A percentile compares a stretch with the other conserved stretches of the same genome.
Conservation (phyloP, 2,329 filamentous ascomycete genomes). For the Ophiostoma ulmi region DNA sequence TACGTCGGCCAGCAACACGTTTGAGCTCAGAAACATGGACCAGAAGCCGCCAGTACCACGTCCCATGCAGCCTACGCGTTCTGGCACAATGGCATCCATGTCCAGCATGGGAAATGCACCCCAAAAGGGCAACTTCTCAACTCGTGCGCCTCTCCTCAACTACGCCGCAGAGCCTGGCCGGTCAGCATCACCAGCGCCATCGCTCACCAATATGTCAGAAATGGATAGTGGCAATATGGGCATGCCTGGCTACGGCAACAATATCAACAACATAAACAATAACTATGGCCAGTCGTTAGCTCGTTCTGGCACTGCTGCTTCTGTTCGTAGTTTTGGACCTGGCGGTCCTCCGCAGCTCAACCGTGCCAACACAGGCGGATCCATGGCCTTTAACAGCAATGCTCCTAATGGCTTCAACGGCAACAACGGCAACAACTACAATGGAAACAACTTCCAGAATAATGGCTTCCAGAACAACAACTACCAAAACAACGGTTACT, state of each 20-base stretch:
- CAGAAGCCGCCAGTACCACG: slow-evolving; percentile 48
- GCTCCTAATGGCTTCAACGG: slow-evolving; percentile 19
- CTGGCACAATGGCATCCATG: slow-evolving; percentile 31
- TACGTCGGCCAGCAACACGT: slow-evolving; percentile 43
- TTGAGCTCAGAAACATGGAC: slow-evolving; percentile 50
- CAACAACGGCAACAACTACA: slow-evolving; percentile 25
- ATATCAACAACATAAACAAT: not conserved
- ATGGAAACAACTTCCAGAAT: slow-evolving; percentile 26
- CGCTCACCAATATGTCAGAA: slow-evolving; percentile 23
- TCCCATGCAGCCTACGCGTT: slow-evolving; percentile 37
- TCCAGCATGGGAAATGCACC: slow-evolving; percentile 20
- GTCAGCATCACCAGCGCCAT: slow-evolving; percentile 32
- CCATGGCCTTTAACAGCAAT: slow-evolving; percentile 24
- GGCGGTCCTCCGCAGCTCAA: slow-evolving; percentile 24
- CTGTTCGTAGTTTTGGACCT: slow-evolving; percentile 30
- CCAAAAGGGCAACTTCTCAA: slow-evolving; percentile 29
- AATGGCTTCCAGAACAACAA: not conserved
- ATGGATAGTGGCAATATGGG: slow-evolving; percentile 4
- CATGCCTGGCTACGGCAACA: slow-evolving; percentile 3
- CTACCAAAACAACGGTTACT: slow-evolving; percentile 11
- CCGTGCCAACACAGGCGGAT: slow-evolving; percentile 31
- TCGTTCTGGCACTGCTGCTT: slow-evolving; percentile 29
- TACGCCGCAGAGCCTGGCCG: slow-evolving; percentile 34
- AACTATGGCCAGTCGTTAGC: slow-evolving; percentile 26
- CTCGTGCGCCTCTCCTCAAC: slow-evolving; percentile 32